Conservation (phyloP, 192 early-diverging fungal genomes). For the Ramicandelaber brevisporus region DNA sequence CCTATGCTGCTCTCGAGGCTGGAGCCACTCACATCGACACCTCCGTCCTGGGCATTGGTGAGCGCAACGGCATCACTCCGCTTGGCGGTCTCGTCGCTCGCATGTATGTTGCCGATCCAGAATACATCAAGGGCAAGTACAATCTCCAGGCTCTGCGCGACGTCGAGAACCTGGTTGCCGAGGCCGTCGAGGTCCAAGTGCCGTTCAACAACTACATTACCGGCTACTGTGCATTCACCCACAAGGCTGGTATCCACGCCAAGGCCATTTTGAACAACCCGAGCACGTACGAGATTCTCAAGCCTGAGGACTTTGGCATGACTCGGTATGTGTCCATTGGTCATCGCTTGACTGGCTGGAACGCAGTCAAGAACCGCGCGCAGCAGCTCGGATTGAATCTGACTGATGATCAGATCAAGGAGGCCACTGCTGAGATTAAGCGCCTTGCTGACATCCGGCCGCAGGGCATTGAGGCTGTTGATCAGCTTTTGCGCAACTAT, state of each 20-base stretch:
- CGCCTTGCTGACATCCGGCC: conserved; percentile 79
- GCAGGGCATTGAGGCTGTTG: conserved; percentile 79
- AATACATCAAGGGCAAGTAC: conserved; percentile 86
- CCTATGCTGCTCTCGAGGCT: conserved; percentile 86
- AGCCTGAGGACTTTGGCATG: conserved; percentile 98
- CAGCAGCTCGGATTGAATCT: conserved; percentile 68
- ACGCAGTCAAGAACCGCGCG: conserved; percentile 96
- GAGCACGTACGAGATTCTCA: conserved; percentile 90
- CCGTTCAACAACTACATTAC: conserved; percentile 99
- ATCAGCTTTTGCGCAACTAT: conserved; percentile 48
- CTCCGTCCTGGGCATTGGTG: conserved; percentile 90
- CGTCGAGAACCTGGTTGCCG: conserved; percentile 89
- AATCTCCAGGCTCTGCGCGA: conserved; percentile 77
- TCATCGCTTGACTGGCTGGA: conserved; percentile 94
- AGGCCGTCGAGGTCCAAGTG: conserved; percentile 78
- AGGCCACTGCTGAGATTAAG: conserved; percentile 85
- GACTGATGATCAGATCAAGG: conserved; percentile 77
- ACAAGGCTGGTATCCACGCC: conserved; percentile 99
- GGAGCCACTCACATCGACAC: conserved; percentile 98
- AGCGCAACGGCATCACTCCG: conserved; percentile 94
- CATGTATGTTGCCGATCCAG: conserved; percentile 83
- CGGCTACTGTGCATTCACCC: conserved; percentile 95
- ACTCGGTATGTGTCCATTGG: conserved; percentile 91
- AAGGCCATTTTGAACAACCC: conserved; percentile 99
- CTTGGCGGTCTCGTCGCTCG: conserved; percentile 83